phyloP scores from a whole-genome alignment of 2,329 filamentous ascomycete species.

The Neopestalotiopsis clavispora region DNA sequence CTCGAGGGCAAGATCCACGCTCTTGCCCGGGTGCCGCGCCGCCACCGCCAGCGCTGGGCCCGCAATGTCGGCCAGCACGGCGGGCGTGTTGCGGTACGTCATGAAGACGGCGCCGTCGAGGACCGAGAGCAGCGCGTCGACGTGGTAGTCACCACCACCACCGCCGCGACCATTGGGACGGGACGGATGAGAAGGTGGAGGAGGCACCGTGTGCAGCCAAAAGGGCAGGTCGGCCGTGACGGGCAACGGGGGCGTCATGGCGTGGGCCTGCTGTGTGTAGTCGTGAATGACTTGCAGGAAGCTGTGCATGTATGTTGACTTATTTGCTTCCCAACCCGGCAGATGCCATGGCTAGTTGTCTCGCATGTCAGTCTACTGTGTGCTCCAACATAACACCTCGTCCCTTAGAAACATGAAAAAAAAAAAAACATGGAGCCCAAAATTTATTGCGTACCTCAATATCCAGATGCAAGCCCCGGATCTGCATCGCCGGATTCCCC shows the following conservation, averaged over 20 bases:
- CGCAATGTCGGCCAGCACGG: neutral
- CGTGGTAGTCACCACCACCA: neutral
- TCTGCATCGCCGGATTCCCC: neutral
- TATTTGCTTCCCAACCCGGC: neutral
- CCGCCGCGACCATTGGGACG: too few species aligned
- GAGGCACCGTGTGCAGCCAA: neutral
- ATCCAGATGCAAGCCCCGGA: slow-evolving; percentile 3
- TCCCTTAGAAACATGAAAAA: neutral
- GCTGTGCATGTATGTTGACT: neutral
- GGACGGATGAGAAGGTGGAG: neutral
- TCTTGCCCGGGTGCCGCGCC: neutral
- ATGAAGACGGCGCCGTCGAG: slow-evolving; percentile 11
- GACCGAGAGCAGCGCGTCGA: neutral
- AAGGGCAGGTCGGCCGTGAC: slow-evolving; percentile 8
- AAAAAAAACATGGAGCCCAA: neutral
- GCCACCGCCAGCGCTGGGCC: neutral
- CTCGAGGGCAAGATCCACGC: neutral
- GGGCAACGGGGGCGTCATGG: neutral
- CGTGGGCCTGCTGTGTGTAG: neutral
- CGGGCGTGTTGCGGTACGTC: slow-evolving; percentile 8
- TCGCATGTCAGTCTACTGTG: neutral
- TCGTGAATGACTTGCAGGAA: neutral
- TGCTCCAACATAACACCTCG: too few species aligned
- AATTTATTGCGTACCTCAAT: neutral
- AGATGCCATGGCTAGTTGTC: neutral